Evolutionary conservation across 495 filamentous ascomycete genomes (phyloP).

Genomic region (Pyrenopolyporus hunteri): DNA sequence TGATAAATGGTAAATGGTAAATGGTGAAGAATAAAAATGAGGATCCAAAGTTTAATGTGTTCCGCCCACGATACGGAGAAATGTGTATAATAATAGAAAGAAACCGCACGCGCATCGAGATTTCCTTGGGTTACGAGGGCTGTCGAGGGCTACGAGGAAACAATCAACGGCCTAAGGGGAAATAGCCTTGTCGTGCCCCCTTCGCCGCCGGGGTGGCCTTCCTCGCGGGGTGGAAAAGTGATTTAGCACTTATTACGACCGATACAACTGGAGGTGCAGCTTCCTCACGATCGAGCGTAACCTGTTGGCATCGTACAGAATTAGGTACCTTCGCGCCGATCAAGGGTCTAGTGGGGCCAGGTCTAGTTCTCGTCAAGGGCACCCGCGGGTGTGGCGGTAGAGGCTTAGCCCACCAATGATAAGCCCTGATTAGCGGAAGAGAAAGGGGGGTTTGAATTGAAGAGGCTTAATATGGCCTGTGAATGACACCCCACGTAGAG

Average conservation of each 20-base stretch:
- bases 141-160: too few relatives aligned
- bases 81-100: neutral
- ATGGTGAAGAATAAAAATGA: neutral
- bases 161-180: neutral
- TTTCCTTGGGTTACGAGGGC: neutral
- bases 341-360: constrained; percentile 4
- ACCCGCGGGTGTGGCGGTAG: neutral
- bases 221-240: neutral
- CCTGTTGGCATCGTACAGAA: constrained; percentile 8
- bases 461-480: too few relatives aligned
- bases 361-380: too few relatives aligned
- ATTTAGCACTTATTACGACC: constrained; percentile 5
- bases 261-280: constrained; percentile 3
- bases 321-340: constrained; percentile 3
- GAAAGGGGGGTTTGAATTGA: neutral
- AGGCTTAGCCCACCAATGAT: too few relatives aligned
- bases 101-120: neutral
- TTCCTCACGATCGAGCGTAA: constrained; percentile 5
- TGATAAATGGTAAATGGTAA: too few relatives aligned
- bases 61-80: neutral
- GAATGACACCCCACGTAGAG: neutral
- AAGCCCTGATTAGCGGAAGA: too few relatives aligned
- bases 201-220: neutral
- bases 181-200: neutral
- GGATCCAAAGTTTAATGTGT: neutral